Base-by-base conservation (phyloP, 73 alveolate genomes). In the Blepharisma stoltei region DNA sequence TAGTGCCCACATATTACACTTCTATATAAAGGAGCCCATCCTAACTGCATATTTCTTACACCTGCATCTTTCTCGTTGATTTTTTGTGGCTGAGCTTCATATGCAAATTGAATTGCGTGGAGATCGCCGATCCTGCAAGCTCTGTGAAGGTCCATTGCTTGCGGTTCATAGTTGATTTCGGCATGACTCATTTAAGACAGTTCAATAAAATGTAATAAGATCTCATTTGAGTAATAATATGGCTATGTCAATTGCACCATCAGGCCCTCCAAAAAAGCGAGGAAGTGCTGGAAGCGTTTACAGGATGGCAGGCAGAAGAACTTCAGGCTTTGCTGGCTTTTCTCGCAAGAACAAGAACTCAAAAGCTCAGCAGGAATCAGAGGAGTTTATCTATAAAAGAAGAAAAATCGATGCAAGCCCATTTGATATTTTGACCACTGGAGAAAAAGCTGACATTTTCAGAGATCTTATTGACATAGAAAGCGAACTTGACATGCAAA, bases 1-100 rank as follows among this genome's bases (percentile, higher is more conserved):
- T 83, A 85, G 85, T 91, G 82, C 9, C 99, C 99, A 8, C 86
- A 37, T 9, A 81, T 87, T 48, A 87, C 84, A 27, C 97, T 83
- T 43, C 94, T 54, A 83, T 87, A 87, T 73, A 87, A 78, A 14
- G 94, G 94, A 4, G 90, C 78, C 91, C 94, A 87, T 46, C 90
- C 90, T 9, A 69, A 53, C 65, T 69, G 32, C 25, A 14, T 43
- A 69, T 8, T 14, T n/a, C 11, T 60, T 60, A 60, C 73, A n/a
- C 73, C 45, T 60, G 73, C 18, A 38, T 69, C 79, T 69, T 46
- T 69, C 45, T 69, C 79, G 65, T 69, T 69, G 11, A 69, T 37
- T 43, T 69, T 69, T 46, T 18, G 20, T 18, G 71, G 71, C 14
- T 18, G 11, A 14, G 71, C 69, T 37, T 69, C 32, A 43, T 37